phyloP scores from a whole-genome alignment of 139 green algal species.

The Trebouxia sp. region DNA sequence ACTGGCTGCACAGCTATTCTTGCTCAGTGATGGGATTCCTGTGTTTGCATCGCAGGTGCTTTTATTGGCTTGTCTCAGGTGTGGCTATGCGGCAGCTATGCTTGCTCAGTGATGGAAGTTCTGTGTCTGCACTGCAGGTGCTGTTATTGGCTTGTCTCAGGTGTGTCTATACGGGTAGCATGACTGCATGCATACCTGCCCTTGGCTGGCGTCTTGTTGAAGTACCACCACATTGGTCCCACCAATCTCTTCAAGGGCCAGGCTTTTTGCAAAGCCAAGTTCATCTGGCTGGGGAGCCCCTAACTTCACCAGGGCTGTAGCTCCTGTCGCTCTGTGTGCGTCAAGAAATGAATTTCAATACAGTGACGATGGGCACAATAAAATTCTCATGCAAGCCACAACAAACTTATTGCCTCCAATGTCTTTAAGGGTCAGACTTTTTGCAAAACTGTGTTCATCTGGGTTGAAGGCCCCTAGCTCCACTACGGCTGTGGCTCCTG shows the following conservation, averaged over 20 bases:
- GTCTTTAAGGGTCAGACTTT: slow-evolving; percentile 68
- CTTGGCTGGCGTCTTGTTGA: slow-evolving; percentile 57
- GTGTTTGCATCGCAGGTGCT: too few species aligned
- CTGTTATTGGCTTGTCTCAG: too few species aligned
- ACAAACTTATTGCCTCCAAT: slow-evolving; percentile 86
- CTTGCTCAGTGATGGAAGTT: too few species aligned
- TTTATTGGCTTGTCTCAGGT: too few species aligned
- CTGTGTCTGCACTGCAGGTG: too few species aligned
- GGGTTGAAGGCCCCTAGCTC: slow-evolving; percentile 68
- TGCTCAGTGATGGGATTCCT: too few species aligned
- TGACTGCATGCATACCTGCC: too few species aligned
- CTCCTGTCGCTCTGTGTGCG: slow-evolving; percentile 83
- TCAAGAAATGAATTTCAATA: too few species aligned
- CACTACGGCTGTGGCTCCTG: slow-evolving; percentile 73
- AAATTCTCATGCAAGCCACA: slow-evolving; percentile 40
- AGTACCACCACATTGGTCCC: slow-evolving; percentile 82
- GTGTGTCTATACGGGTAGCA: too few species aligned
- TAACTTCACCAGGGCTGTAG: slow-evolving; percentile 77
- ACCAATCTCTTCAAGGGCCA: slow-evolving; percentile 84
- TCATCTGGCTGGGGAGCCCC: slow-evolving; percentile 69
- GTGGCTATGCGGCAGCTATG: too few species aligned
- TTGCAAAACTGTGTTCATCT: slow-evolving; percentile 84
- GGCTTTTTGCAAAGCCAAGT: slow-evolving; percentile 74
- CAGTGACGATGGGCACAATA: too few species aligned
- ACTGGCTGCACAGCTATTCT: too few species aligned